Conservation (phyloP, 1,284 basidiomycete genomes). For the Lentinus polychrous region DNA sequence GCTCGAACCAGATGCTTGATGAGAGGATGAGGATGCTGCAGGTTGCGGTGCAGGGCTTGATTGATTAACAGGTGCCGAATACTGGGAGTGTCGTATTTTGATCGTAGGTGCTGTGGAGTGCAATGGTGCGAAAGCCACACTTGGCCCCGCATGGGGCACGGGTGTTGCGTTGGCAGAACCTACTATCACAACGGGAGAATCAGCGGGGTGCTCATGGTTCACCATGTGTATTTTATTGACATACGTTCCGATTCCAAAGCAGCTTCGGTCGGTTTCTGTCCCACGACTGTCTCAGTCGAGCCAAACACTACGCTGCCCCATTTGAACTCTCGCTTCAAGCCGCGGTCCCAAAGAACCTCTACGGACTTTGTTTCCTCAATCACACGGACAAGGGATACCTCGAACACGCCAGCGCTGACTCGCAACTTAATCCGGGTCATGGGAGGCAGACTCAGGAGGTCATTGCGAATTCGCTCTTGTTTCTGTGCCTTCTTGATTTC, state of each 20-base stretch:
- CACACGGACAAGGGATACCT: conserved; percentile 68
- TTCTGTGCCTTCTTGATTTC: conserved; percentile 67
- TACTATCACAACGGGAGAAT: background rate
- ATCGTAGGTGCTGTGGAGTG: background rate
- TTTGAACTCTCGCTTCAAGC: conserved; percentile 64
- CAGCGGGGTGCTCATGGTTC: background rate
- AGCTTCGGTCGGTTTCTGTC: conserved; percentile 55
- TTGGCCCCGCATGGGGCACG: conserved; percentile 2
- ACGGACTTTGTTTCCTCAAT: conserved; percentile 62
- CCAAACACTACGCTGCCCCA: conserved; percentile 75
- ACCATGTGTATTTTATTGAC: conserved; percentile 10
- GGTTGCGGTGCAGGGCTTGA: conserved; percentile 10
- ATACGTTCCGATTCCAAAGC: conserved; percentile 31
- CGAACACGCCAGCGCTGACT: conserved; percentile 70
- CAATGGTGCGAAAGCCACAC: background rate
- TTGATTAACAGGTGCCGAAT: conserved; percentile 13
- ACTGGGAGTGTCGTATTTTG: conserved; percentile 19
- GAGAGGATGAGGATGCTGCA: conserved; percentile 13
- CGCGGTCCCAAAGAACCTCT: conserved; percentile 76
- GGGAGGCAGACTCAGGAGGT: conserved; percentile 58
- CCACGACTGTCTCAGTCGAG: conserved; percentile 35
- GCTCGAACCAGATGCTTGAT: conserved; percentile 16
- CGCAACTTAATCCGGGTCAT: conserved; percentile 78
- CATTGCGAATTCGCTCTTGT: conserved; percentile 57
- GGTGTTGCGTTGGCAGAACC: conserved; percentile 5